Conservation (phyloP, 768 basidiomycete genomes). For the Boletus rufocinnamomeus region DNA sequence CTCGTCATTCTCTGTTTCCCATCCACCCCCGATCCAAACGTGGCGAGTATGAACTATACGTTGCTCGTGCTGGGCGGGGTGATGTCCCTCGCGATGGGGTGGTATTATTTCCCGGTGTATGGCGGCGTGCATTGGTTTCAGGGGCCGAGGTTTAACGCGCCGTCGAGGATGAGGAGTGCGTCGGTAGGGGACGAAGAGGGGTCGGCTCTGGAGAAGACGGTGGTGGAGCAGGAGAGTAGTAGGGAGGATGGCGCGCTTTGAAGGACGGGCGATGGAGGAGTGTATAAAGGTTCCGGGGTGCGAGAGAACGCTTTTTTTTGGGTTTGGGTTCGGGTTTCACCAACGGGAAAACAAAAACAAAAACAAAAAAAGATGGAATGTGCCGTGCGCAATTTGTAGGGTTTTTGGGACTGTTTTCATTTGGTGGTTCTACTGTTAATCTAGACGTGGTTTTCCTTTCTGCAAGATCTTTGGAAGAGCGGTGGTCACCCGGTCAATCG, state of each 20-base stretch:
- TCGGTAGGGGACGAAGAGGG: background rate
- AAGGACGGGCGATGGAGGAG: background rate
- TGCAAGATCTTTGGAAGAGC: too few relatives aligned
- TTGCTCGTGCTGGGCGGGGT: constrained; percentile 64
- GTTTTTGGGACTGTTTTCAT: too few relatives aligned
- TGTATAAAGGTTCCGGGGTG: background rate
- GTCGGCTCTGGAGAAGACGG: background rate
- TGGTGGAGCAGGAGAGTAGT: background rate
- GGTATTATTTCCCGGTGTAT: constrained; percentile 71
- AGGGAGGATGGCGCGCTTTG: background rate
- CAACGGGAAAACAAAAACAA: too few relatives aligned
- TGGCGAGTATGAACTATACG: constrained; percentile 67
- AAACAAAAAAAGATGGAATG: too few relatives aligned
- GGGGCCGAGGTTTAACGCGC: constrained; percentile 53
- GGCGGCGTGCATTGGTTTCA: constrained; percentile 72
- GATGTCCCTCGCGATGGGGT: constrained; percentile 52
- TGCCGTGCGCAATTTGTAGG: too few relatives aligned
- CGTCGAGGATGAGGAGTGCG: too few relatives aligned
- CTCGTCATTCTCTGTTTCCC: constrained; percentile 64
- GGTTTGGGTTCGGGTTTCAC: too few relatives aligned
- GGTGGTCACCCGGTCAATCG: too few relatives aligned
- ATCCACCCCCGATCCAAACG: constrained; percentile 44
- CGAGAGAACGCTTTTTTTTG: background rate
- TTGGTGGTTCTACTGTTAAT: too few relatives aligned
- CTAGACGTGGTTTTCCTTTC: too few relatives aligned